Percentiles rank a stretch among this genome's conserved stretches.
phyloP scores from a whole-genome alignment of 108 stramenopile species.

The Conticribra weissflogii region DNA sequence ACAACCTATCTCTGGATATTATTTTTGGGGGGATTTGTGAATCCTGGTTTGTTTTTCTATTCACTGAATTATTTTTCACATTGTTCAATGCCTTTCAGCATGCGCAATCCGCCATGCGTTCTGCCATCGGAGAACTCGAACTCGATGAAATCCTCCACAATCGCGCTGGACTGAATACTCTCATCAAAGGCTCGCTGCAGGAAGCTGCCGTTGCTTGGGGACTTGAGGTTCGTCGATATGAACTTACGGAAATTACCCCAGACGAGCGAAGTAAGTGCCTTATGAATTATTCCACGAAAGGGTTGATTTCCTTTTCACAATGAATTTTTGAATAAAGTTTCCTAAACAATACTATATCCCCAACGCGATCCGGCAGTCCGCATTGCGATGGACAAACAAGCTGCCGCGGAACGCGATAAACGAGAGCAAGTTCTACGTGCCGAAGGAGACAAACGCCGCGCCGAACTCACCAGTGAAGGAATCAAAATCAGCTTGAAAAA shows the following conservation, averaged over 20 bases:
- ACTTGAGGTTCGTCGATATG: constrained; percentile 91
- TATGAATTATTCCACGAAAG: too few relatives aligned
- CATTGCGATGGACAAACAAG: constrained; percentile 98
- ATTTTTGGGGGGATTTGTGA: too few relatives aligned
- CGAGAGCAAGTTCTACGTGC: constrained; percentile 95
- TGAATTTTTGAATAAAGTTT: too few relatives aligned
- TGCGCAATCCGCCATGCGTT: constrained; percentile 97
- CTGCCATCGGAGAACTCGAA: constrained; percentile 99
- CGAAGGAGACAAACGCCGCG: constrained; percentile 93
- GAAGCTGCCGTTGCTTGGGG: constrained; percentile 97
- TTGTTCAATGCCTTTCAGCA: constrained; percentile 68
- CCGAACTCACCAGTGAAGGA: constrained; percentile 93
- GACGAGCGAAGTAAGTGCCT: constrained; percentile 94
- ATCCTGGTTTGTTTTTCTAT: too few relatives aligned
- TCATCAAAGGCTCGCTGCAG: constrained; percentile 91
- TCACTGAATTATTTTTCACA: too few relatives aligned
- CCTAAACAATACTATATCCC: too few relatives aligned
- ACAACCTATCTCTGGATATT: too few relatives aligned
- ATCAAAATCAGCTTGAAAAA: constrained; percentile 94
- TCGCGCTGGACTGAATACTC: constrained; percentile 86
- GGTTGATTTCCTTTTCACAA: too few relatives aligned
- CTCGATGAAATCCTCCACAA: constrained; percentile 98
- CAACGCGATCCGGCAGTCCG: too few relatives aligned
- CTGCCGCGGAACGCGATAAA: constrained; percentile 93
- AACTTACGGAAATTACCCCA: constrained; percentile 97